Percentiles rank a stretch among this genome's conserved stretches.
These are phyloP conservation scores for Paxillus ammoniavirescens DNA, from an alignment of 768 basidiomycete genomes.

Conservation along the genomic window DNA sequence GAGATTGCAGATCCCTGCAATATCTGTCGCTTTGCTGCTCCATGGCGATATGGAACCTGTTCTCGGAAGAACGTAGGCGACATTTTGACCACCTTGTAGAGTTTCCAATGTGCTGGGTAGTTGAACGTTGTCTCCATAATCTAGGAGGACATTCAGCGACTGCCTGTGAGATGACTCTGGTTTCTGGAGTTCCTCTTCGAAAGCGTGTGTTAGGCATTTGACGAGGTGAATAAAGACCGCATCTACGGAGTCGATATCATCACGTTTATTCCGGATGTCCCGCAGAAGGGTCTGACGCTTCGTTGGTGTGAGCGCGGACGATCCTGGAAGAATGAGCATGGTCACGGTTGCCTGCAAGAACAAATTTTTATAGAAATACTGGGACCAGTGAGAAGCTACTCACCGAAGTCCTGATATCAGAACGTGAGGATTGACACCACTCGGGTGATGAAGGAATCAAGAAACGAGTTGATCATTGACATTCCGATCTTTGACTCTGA, in stretches of 20 bases:
- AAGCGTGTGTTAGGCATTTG: constrained; percentile 48
- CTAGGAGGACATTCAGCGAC: constrained; percentile 68
- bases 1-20: constrained; percentile 84
- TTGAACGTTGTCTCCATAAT: constrained; percentile 79
- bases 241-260: constrained; percentile 67
- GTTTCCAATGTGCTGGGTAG: constrained; percentile 42
- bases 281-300: constrained; percentile 68
- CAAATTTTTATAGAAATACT: not conserved
- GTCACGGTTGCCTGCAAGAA: constrained; percentile 46
- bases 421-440: not conserved
- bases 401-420: not conserved
- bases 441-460: not conserved
- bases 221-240: constrained; percentile 87
- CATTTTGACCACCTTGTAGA: constrained; percentile 35
- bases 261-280: constrained; percentile 50
- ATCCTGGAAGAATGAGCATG: constrained; percentile 81
- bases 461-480: too few relatives aligned
- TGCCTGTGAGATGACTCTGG: constrained; percentile 42
- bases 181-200: constrained; percentile 48
- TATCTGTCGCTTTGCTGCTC: constrained; percentile 99
- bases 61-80: constrained; percentile 77
- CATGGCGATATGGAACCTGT: constrained; percentile 95
- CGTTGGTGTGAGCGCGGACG: constrained; percentile 69
- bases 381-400: not conserved
- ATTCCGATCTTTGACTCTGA: not conserved